Evolutionary conservation across 768 basidiomycete genomes (phyloP).

Genomic region (Russula abietina): DNA sequence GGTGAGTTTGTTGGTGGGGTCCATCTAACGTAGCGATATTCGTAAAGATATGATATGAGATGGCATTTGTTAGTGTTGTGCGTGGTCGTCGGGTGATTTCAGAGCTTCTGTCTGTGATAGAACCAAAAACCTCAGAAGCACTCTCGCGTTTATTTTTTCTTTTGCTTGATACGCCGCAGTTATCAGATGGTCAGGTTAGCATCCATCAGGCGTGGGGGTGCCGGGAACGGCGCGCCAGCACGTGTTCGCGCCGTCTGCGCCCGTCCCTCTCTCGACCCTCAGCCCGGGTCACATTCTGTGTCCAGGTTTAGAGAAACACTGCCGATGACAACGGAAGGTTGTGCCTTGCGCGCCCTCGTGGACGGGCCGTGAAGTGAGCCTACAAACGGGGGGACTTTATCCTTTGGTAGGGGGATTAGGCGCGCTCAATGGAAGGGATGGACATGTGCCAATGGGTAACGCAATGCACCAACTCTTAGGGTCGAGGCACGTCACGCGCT

Average conservation of each 20-base stretch:
- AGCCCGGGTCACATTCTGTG: not conserved
- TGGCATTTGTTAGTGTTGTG: not conserved
- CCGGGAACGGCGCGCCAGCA: not conserved
- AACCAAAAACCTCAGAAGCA: not conserved
- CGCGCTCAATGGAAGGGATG: constrained; percentile 5
- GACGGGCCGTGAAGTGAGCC: not conserved
- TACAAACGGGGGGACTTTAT: not conserved
- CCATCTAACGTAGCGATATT: constrained; percentile 1
- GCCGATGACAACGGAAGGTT: constrained; percentile 12
- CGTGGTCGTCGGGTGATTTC: constrained; percentile 5
- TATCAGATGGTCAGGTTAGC: not conserved
- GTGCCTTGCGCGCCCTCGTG: not conserved
- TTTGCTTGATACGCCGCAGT: not conserved
- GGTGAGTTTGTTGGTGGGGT: constrained; percentile 1
- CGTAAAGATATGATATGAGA: constrained; percentile 5
- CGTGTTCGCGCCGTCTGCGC: not conserved
- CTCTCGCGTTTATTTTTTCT: not conserved
- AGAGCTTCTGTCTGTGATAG: not conserved
- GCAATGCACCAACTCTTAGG: not conserved
- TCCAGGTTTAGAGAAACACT: not conserved
- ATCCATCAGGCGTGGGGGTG: not conserved
- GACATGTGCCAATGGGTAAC: not conserved
- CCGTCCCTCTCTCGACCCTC: not conserved
- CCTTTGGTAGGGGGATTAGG: not conserved
- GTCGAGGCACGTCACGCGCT: not conserved